Conservation (phyloP, 2,329 filamentous ascomycete species). For the Sporothrix globosa region DNA sequence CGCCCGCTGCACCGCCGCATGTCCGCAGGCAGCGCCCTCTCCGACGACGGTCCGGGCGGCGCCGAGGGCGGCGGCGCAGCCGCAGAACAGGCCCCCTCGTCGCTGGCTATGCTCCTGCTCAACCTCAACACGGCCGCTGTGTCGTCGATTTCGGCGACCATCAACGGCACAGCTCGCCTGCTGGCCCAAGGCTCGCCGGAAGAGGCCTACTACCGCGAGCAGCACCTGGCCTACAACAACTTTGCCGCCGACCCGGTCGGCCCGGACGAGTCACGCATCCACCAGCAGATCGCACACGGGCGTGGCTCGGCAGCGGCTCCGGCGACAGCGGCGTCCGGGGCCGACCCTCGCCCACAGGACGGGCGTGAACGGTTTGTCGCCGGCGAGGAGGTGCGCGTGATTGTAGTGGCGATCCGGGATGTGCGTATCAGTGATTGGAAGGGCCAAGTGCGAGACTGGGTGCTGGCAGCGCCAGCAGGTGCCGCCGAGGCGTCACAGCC, state of each 20-base stretch:
- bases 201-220: slow-evolving; percentile 79
- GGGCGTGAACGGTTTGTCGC: slow-evolving; percentile 71
- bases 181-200: slow-evolving; percentile 74
- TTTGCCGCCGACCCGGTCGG: slow-evolving; percentile 61
- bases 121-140: slow-evolving; percentile 90
- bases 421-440: slow-evolving; percentile 94
- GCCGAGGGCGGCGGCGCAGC: neutral
- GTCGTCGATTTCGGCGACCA: slow-evolving; percentile 87
- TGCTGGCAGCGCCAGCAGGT: slow-evolving; percentile 45
- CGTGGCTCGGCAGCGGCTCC: slow-evolving; percentile 35
- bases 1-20: slow-evolving; percentile 73
- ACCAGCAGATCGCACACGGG: slow-evolving; percentile 41
- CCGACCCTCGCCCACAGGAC: slow-evolving; percentile 49
- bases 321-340: neutral
- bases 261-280: slow-evolving; percentile 47
- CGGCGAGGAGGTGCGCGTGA: slow-evolving; percentile 81
- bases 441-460: slow-evolving; percentile 84
- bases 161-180: slow-evolving; percentile 82
- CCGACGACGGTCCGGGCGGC: slow-evolving; percentile 39
- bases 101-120: slow-evolving; percentile 78
- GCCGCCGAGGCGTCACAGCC: slow-evolving; percentile 34
- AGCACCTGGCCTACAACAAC: slow-evolving; percentile 90
- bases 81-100: slow-evolving; percentile 63
- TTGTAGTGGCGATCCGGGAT: slow-evolving; percentile 81
- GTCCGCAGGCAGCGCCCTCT: slow-evolving; percentile 61